A percentile compares a stretch with the other conserved stretches of the same genome.
Evolutionary conservation across 2,329 filamentous ascomycete genomes (phyloP).

Genomic region (Xylaria sp.): DNA sequence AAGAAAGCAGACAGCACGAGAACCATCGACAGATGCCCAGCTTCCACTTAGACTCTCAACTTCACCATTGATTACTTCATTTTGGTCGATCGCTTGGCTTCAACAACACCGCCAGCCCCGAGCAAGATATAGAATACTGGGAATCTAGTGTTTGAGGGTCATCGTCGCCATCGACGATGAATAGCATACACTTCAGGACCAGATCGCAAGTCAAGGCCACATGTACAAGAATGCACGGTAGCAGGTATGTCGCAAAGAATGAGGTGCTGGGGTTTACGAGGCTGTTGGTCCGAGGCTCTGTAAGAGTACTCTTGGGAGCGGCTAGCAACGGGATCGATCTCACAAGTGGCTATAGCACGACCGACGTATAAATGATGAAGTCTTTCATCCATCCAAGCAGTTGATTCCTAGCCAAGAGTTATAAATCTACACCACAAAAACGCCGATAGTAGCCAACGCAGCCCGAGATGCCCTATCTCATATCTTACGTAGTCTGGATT

Average conservation of each 20-base stretch:
- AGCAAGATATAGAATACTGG: slow-evolving; percentile 80
- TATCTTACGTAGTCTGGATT: slow-evolving; percentile 47
- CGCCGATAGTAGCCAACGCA: slow-evolving; percentile 41
- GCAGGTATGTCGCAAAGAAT: slow-evolving; percentile 76
- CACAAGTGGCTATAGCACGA: background rate
- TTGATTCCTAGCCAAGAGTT: slow-evolving; percentile 57
- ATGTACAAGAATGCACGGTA: slow-evolving; percentile 66
- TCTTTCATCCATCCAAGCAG: slow-evolving; percentile 61
- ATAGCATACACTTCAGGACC: slow-evolving; percentile 81
- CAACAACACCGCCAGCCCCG: slow-evolving; percentile 72
- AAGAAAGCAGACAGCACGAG: slow-evolving; percentile 66
- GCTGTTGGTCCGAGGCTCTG: slow-evolving; percentile 91
- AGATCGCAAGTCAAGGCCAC: slow-evolving; percentile 89
- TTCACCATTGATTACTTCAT: slow-evolving; percentile 94
- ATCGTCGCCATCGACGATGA: slow-evolving; percentile 83
- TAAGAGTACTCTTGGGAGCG: slow-evolving; percentile 85
- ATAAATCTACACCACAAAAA: slow-evolving; percentile 46
- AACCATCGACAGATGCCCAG: slow-evolving; percentile 88
- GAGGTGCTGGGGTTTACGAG: slow-evolving; percentile 92
- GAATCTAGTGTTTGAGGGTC: slow-evolving; percentile 84
- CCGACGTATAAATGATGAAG: slow-evolving; percentile 3
- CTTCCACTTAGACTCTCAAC: slow-evolving; percentile 88
- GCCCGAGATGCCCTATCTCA: slow-evolving; percentile 39
- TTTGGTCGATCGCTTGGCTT: slow-evolving; percentile 80
- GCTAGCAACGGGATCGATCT: slow-evolving; percentile 77